Percentiles rank a stretch among this genome's conserved stretches.
These are phyloP conservation scores for Fomitopsis betulina DNA, from an alignment of 1,284 basidiomycete genomes.

Conservation along the genomic window DNA sequence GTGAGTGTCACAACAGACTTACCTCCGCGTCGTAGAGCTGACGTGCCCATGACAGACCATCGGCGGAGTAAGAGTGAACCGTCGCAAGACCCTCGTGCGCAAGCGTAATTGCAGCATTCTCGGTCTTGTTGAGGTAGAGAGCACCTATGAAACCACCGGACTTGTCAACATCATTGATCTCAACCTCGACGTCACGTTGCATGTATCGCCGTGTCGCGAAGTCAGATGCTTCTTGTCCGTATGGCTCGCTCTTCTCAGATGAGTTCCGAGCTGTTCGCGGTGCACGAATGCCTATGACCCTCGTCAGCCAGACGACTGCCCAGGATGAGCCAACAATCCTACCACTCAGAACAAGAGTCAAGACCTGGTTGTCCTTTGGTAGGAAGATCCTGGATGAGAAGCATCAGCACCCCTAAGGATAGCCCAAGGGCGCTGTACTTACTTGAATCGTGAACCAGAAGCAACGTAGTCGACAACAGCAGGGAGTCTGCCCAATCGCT, in stretches of 20 bases:
- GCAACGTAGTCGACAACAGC: conserved; percentile 94
- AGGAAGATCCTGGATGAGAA: conserved; percentile 58
- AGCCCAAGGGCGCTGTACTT: conserved; percentile 13
- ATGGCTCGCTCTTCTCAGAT: conserved; percentile 89
- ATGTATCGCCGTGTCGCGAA: conserved; percentile 80
- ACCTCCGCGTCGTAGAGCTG: conserved; percentile 87
- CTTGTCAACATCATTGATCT: conserved; percentile 89
- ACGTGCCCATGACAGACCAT: conserved; percentile 71
- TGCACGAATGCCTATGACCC: conserved; percentile 66
- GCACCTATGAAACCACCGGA: conserved; percentile 94
- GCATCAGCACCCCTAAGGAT: not conserved
- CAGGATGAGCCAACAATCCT: conserved; percentile 15
- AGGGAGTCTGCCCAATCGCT: conserved; percentile 78
- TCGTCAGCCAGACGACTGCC: not conserved
- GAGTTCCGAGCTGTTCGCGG: conserved; percentile 79
- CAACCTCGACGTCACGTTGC: conserved; percentile 95
- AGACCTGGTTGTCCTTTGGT: conserved; percentile 88
- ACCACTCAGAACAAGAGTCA: conserved; percentile 88
- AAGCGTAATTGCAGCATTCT: conserved; percentile 82
- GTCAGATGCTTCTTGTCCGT: conserved; percentile 78
- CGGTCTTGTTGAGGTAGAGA: conserved; percentile 75
- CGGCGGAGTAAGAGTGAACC: conserved; percentile 87
- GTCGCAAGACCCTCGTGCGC: conserved; percentile 84
- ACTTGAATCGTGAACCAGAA: conserved; percentile 93
- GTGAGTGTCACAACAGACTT: conserved; percentile 3